These are phyloP conservation scores for Chlorella sp. DNA, from an alignment of 139 green algal species.

Conservation along the genomic window DNA sequence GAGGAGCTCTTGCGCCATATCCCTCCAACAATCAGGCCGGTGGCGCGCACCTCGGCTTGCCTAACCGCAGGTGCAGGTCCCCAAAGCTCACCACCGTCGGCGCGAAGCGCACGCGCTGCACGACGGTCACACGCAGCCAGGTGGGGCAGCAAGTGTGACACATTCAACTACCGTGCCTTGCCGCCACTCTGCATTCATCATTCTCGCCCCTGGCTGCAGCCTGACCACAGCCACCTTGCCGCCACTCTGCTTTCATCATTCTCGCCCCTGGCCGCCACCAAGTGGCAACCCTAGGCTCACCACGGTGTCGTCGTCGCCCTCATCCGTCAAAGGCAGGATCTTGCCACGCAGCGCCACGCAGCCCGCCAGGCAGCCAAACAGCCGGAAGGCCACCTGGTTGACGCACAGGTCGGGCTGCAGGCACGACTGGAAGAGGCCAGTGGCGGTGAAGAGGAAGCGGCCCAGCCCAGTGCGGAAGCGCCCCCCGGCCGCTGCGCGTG, in stretches of 20 bases:
- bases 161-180: too few relatives aligned
- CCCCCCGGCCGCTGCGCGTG: slow-evolving; percentile 48
- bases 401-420: slow-evolving; percentile 60
- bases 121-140: too few relatives aligned
- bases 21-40: too few relatives aligned
- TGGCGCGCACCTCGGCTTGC: too few relatives aligned
- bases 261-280: not conserved
- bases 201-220: too few relatives aligned
- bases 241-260: not conserved
- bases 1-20: too few relatives aligned
- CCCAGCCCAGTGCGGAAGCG: slow-evolving; percentile 54
- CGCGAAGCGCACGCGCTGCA: slow-evolving; percentile 56
- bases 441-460: slow-evolving; percentile 58
- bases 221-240: too few relatives aligned
- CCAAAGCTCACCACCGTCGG: slow-evolving; percentile 46
- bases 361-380: slow-evolving; percentile 56
- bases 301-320: slow-evolving; percentile 55
- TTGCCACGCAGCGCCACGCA: slow-evolving; percentile 54
- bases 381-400: slow-evolving; percentile 63
- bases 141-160: too few relatives aligned
- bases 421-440: slow-evolving; percentile 59
- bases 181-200: too few relatives aligned
- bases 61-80: slow-evolving; percentile 50
- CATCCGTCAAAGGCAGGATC: slow-evolving; percentile 35
- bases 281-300: too few relatives aligned